Base-by-base conservation (phyloP, 1,139 yeast genomes). In the Keqinozyma sinolaborantium region DNA sequence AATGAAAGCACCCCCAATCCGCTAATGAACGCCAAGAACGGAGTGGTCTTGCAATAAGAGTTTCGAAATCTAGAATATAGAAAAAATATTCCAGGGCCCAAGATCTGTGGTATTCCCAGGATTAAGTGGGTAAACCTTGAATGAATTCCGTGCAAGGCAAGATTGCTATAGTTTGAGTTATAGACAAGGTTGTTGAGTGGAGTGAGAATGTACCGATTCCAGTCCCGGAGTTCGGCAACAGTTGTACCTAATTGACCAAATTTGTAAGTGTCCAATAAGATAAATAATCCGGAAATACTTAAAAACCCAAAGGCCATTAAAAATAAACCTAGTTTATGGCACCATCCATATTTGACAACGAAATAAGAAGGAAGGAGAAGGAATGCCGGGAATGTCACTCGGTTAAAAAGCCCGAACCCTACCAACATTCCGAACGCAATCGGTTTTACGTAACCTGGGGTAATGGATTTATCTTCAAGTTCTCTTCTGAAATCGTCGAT, bases 311-410 rank as follows among this genome's bases (percentile, higher is more conserved):
- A 16, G 0, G 49, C 27, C 1, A 60, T 32, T 2, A 56, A 41
- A 0, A 62, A 15, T 0, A 58, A 10, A 1, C 64, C 40, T 10
- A 46, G 26, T 39, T 45, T 63, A 42, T 57, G 58, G 16, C 33
- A 42, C 41, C 59, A 35, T 16, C 71, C 48, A 38, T 67, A 70
- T 24, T 56, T 59, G 5, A 73, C 4, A 2, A 75, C 46, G 33
- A 54, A 67, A 36, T 60, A 35, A 5, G 61, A 47, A 2, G 97
- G 97, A 3, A 84, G 36, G 0, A 81, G 30, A 30, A 92, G 50
- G 60, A 86, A 92, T 0, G 83, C 83, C 0, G 81, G 72, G 48
- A 90, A 90, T 0, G 97, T 87, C 24, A 88, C 73, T 44, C 98
- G 66, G 52, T 88, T 92, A 61, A 90, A 92, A 0, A 77, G 43